Evolutionary conservation across 108 stramenopile species (phyloP), one percentile per base, ranked within the genome.

Genomic region (Skeletonema grethae): DNA sequence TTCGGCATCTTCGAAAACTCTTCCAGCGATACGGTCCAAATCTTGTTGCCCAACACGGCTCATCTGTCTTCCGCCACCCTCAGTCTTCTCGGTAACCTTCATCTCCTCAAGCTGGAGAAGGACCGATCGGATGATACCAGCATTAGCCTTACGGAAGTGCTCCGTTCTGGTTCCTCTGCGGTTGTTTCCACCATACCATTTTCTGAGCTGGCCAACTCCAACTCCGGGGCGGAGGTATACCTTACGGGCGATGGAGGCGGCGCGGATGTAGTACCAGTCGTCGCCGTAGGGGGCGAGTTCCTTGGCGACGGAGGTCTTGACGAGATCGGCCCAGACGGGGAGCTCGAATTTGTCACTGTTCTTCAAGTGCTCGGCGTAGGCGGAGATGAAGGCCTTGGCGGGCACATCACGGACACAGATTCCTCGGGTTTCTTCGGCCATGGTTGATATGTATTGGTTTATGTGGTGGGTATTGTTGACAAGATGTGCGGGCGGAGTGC

Each of bases 211-310:
- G 57, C 99, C 99, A 39, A 99, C 95, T 46, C 99, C 99, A 59
- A 95, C 72, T 43, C 97, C 97, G 13, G 97, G 98, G 57, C 95
- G 89, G 30, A 99, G 88, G 94, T 99, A 99, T 67, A 99, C 88
- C 85, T 97, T 95, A 79, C 99, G 97, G 32, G 97, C 97, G 78
- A 99, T 95, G 65, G 98, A 96, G 34, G 99, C 99, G 8, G 97
- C 97, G 67, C 99, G 96, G 76, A 98, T 92, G 95, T 96, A 98
- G 80, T 98, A 98, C 99, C 99, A 99, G 89, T 99, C 99, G 62
- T 96, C 96, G 65, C 97, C 96, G 75, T 96, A 98, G 31, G 99
- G 99, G 63, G 97, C 97, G 48, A 99, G 93, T 80, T 99, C 98
- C 92, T 99, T 98, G 88, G 94, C 92, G 61, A 87, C 88, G 67